Conservation (phyloP, 306 rosid genomes). For the Trifolium repens region DNA sequence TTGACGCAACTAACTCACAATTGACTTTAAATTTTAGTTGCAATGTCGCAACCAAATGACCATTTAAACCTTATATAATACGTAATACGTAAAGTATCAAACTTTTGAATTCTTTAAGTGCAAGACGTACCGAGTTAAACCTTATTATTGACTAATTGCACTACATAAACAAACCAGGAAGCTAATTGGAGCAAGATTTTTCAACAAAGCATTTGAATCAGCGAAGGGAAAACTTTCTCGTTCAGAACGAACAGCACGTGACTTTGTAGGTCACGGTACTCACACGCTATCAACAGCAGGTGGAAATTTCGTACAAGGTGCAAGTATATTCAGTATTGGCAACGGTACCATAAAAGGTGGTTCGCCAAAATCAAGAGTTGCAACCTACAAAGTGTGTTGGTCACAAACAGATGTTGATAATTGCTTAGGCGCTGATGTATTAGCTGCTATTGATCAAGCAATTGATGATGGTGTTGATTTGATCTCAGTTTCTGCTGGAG, state of each 20-base stretch:
- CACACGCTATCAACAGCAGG: constrained; percentile 80
- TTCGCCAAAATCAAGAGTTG: constrained; percentile 74
- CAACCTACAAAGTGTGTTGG: constrained; percentile 82
- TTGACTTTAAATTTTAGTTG: no score
- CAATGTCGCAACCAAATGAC: no score
- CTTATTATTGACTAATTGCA: no score
- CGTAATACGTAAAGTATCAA: no score
- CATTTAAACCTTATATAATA: no score
- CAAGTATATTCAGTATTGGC: constrained; percentile 51
- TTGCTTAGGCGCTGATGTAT: background rate
- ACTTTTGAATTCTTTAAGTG: no score
- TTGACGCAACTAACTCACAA: no score
- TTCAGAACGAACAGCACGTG: constrained; percentile 46
- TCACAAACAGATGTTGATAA: background rate
- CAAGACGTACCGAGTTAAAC: no score
- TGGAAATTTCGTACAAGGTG: constrained; percentile 42
- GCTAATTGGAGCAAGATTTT: constrained; percentile 53
- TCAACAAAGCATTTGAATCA: constrained; percentile 44
- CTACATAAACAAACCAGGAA: no score
- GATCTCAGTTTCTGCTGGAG: constrained; percentile 43
- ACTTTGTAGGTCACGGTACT: constrained; percentile 67
- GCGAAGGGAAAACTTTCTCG: background rate
- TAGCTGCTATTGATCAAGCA: background rate
- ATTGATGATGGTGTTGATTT: constrained; percentile 48
- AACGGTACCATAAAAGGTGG: constrained; percentile 88